Conservation (phyloP, 208 protist species). For the Crithidia expoeki region DNA sequence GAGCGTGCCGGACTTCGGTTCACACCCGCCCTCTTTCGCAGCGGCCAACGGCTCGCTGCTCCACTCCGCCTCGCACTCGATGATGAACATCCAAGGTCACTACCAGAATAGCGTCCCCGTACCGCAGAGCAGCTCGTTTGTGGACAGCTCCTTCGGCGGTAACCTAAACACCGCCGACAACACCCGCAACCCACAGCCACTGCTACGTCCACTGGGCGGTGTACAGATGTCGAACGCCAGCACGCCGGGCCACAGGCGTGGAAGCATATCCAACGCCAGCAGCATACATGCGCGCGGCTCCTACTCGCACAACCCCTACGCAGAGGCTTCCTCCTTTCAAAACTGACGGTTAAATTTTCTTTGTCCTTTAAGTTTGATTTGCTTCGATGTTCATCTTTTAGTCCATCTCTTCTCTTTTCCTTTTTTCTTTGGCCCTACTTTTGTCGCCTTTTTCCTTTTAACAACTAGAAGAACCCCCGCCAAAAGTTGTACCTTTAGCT, state of each 20-base stretch:
- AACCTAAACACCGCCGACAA: not conserved
- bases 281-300: slow-evolving; percentile 32
- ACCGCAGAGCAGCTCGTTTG: slow-evolving; percentile 24
- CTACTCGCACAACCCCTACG: slow-evolving; percentile 79
- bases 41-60: slow-evolving; percentile 17
- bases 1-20: slow-evolving; percentile 29
- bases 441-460: not conserved
- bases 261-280: slow-evolving; percentile 13
- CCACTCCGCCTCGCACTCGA: slow-evolving; percentile 19
- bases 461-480: not conserved
- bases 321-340: slow-evolving; percentile 60
- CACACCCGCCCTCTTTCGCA: slow-evolving; percentile 12
- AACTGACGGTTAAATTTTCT: slow-evolving; percentile 5
- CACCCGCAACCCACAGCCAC: slow-evolving; percentile 22
- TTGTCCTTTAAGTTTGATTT: slow-evolving; percentile 1
- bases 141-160: slow-evolving; percentile 14
- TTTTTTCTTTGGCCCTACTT: slow-evolving; percentile 1
- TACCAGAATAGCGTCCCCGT: slow-evolving; percentile 18
- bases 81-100: not conserved
- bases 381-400: not conserved
- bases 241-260: not conserved
- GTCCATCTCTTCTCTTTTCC: not conserved
- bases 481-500: not conserved
- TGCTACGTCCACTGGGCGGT: slow-evolving; percentile 28
- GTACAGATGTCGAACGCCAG: not conserved